Conservation (phyloP, 148 eudicot genomes). For the Cornus controversa region DNA sequence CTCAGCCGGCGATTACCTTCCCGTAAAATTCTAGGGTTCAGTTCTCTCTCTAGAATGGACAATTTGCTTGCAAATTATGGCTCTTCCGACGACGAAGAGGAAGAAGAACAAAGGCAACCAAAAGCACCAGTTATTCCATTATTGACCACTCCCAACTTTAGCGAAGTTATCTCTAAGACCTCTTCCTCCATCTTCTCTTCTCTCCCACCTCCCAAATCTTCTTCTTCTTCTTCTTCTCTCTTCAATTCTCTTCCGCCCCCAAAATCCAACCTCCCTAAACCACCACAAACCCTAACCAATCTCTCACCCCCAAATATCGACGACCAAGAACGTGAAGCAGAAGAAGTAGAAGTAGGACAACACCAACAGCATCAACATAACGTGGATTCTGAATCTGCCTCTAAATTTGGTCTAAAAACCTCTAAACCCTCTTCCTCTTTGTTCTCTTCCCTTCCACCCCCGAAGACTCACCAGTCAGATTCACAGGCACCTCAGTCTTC, state of each 20-base stretch:
- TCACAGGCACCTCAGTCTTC: constrained; percentile 11
- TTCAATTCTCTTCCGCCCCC: constrained; percentile 35
- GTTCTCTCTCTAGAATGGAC: constrained; percentile 41
- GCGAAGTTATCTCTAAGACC: not conserved
- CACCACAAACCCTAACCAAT: constrained; percentile 16
- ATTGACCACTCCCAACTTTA: constrained; percentile 3
- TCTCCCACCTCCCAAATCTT: constrained; percentile 54
- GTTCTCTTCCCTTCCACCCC: constrained; percentile 23
- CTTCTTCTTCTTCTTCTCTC: constrained; percentile 28
- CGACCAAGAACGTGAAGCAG: constrained; percentile 4
- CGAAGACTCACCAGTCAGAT: too few relatives aligned
- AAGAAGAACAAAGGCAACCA: constrained; percentile 17
- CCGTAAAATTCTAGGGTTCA: not conserved
- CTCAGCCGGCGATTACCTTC: not conserved
- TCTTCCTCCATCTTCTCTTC: constrained; percentile 47
- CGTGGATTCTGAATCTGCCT: not conserved
- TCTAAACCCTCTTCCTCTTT: constrained; percentile 19
- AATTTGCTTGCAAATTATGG: constrained; percentile 58
- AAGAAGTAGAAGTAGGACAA: not conserved
- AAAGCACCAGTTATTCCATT: constrained; percentile 4
- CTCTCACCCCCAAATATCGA: too few relatives aligned
- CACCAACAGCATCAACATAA: not conserved
- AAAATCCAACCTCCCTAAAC: constrained; percentile 16
- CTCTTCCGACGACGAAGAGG: constrained; percentile 64
- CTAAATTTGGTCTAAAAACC: not conserved